Evolutionary conservation across 1,284 basidiomycete species (phyloP), one percentile per base, ranked within the genome.

Genomic region (Ceratobasidium sp.): DNA sequence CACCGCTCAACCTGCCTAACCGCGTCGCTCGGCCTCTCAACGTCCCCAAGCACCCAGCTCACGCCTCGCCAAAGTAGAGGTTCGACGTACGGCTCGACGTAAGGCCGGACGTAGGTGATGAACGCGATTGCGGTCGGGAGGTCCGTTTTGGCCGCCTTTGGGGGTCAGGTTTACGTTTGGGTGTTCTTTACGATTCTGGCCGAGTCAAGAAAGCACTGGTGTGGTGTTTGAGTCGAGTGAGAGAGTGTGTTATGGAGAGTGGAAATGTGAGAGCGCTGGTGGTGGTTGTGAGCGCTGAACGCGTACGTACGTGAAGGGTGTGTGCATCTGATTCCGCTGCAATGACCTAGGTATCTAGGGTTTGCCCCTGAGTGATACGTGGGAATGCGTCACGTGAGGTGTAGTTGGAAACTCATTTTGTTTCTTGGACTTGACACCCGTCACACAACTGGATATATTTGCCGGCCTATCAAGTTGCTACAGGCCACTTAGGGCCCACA

Each of bases 1-100:
- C 55, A 70, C 55, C 30, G 26, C n/a, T 70, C 67, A 28, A 70
- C 67, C 26, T 70, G 54, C 14, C 67, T 54, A 13, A 70, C 55
- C 21, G 67, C 67, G 55, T 70, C 67, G 44, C 55, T 49, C 55
- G 67, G 67, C 16, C 67, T 52, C 23, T 70, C 67, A 16, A 44
- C 67, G 55, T 70, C 38, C 13, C 67, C 67, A 16, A 70, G 14
- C n/a, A 41, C 35, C 67, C 67, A 70, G n/a, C 43, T 30, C 2
- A 70, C 28, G 13, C 67, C 55, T 58, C 55, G 23, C 67, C 67
- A 70, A 28, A 70, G 26, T 1, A 70, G 46, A 47, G 67, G 67
- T n/a, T 70, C 67, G 54, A 59, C 67, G 59, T 62, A 62, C 43
- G 59, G 59, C 67, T 70, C 67, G 21, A 70, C 43, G 50, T 70